Base-by-base conservation (phyloP, 805 yeast species). In the Hanseniaspora jakobsenii region DNA sequence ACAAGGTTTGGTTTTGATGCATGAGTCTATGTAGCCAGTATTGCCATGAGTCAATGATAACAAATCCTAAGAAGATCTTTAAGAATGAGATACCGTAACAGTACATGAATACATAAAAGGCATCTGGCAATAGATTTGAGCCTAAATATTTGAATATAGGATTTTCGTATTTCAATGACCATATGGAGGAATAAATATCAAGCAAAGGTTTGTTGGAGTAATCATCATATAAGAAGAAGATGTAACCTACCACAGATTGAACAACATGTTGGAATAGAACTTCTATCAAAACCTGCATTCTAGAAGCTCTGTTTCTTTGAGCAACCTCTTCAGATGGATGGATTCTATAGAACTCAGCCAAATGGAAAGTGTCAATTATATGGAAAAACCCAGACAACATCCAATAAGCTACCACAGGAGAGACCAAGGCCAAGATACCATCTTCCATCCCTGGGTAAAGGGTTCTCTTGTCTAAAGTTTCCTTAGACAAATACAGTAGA, bases 11-110 rank as follows among this genome's bases (percentile, higher is more conserved):
- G 70, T 82, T 82, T 58, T 70, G 55, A 59, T 91, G 98, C 97
- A 91, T 87, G 51, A 71, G 59, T 50, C 95, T 72, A 61, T 91
- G 98, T 50, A 87, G 67, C 69, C 77, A 75, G 62, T 82, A 91
- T 65, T 91, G 98, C 98, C 98, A 91, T 3, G 94, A 72, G 60
- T 91, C 98, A 53, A 91, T 72, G 50, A 91, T 66, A 41, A 75
- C 57, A 55, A 86, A 78, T 2, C 93, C 95, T 24, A 68, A 37
- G 12, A 64, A 38, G 26, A 85, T 61, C 52, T 76, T 77, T n/a
- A 73, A 22, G 1, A 64, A 35, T 1, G 95, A 77, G 52, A 75
- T 57, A 4, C 81, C 83, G 53, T 76, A 75, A 4, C 35, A 40
- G 14, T 45, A 45, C 36, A 13, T 35, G 21, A 37, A 32, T 14